A percentile compares a stretch with the other conserved stretches of the same genome.
These are phyloP conservation scores for Xylariaceae sp. DNA, from an alignment of 2,329 filamentous ascomycete genomes.

Conservation along the genomic window DNA sequence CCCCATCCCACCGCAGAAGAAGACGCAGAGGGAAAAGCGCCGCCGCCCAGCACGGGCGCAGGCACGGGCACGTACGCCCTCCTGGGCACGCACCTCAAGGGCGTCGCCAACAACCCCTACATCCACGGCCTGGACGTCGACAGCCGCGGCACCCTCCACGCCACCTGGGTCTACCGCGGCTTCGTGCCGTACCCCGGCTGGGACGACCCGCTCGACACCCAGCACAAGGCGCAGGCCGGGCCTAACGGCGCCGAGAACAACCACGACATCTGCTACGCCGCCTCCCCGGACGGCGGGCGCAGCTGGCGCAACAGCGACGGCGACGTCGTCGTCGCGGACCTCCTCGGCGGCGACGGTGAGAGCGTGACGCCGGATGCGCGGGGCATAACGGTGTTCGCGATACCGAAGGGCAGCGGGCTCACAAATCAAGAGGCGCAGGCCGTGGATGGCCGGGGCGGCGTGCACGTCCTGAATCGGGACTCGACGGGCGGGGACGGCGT, in stretches of 20 bases:
- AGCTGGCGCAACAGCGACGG: slow-evolving; percentile 39
- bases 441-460: slow-evolving; percentile 38
- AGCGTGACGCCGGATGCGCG: slow-evolving; percentile 35
- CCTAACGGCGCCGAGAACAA: slow-evolving; percentile 43
- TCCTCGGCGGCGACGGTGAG: slow-evolving; percentile 23
- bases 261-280: slow-evolving; percentile 45
- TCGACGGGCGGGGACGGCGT: slow-evolving; percentile 25
- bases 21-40: neutral
- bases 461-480: slow-evolving; percentile 46
- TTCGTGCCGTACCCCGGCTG: slow-evolving; percentile 41
- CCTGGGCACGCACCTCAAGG: slow-evolving; percentile 46
- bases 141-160: slow-evolving; percentile 29
- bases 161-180: slow-evolving; percentile 47
- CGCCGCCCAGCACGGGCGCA: neutral
- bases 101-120: slow-evolving; percentile 45
- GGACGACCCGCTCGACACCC: slow-evolving; percentile 34
- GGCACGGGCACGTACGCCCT: slow-evolving; percentile 31
- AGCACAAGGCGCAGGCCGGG: slow-evolving; percentile 38
- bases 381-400: slow-evolving; percentile 39
- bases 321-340: slow-evolving; percentile 27
- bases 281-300: slow-evolving; percentile 39
- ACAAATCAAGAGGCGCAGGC: slow-evolving; percentile 48
- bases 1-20: too few relatives aligned
- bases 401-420: slow-evolving; percentile 42
- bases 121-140: slow-evolving; percentile 41